Conservation (phyloP, 108 stramenopile genomes). For the Skeletonema marinoi region DNA sequence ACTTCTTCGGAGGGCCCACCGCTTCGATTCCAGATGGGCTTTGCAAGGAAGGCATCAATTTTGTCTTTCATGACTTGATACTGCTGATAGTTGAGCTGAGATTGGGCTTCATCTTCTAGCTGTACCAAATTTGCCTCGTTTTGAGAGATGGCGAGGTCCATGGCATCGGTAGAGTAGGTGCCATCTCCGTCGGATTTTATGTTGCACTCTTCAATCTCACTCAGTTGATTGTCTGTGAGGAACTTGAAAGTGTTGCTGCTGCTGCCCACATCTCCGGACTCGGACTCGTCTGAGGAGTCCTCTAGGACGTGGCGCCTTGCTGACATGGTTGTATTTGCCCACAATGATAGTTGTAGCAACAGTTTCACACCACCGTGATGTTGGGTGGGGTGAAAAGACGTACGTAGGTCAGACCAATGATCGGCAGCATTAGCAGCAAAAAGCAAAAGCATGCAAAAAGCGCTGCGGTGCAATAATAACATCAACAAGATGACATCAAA, state of each 20-base stretch:
- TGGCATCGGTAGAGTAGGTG: slow-evolving; percentile 13
- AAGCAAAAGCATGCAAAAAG: too few relatives aligned
- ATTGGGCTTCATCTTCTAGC: not conserved
- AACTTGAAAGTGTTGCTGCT: not conserved
- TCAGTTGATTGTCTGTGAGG: slow-evolving; percentile 12
- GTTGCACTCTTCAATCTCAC: slow-evolving; percentile 17
- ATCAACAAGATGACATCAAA: not conserved
- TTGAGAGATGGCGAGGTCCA: slow-evolving; percentile 12
- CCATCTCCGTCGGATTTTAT: slow-evolving; percentile 3
- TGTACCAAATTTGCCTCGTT: not conserved
- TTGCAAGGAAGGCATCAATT: slow-evolving; percentile 1
- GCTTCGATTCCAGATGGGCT: slow-evolving; percentile 7
- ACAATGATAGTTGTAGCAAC: not conserved
- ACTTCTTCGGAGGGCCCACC: slow-evolving; percentile 12
- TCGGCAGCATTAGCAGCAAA: too few relatives aligned
- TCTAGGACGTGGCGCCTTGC: slow-evolving; percentile 23
- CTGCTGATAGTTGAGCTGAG: not conserved
- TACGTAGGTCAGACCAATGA: not conserved
- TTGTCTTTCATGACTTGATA: slow-evolving; percentile 8
- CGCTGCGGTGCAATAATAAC: too few relatives aligned
- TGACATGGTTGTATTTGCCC: slow-evolving; percentile 10
- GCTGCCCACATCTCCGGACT: slow-evolving; percentile 4
- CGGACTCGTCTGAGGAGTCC: slow-evolving; percentile 26
- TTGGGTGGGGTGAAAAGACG: not conserved
- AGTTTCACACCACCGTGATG: not conserved